These are phyloP conservation scores for Mycena polygramma DNA, from an alignment of 768 basidiomycete genomes.

Conservation along the genomic window DNA sequence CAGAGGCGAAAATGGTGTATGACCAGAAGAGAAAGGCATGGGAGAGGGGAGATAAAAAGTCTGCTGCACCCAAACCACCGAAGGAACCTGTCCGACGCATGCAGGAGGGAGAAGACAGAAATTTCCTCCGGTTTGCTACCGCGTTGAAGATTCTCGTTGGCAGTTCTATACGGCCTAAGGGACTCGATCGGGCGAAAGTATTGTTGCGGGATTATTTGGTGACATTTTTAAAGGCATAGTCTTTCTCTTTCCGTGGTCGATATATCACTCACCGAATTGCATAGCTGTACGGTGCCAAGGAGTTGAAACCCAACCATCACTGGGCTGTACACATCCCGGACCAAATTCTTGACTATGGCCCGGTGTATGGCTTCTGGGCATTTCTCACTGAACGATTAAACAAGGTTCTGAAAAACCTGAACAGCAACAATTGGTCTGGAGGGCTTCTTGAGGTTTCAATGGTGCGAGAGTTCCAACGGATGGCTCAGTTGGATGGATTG, in stretches of 20 bases:
- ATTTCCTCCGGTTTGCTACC: constrained; percentile 1
- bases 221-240: constrained; percentile 14
- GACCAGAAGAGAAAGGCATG: not conserved
- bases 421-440: constrained; percentile 43
- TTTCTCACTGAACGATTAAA: constrained; percentile 48
- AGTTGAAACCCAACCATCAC: constrained; percentile 45
- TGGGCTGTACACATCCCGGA: constrained; percentile 37
- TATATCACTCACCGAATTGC: not conserved
- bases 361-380: constrained; percentile 46
- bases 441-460: constrained; percentile 47
- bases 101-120: constrained; percentile 2
- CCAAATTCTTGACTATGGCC: constrained; percentile 41
- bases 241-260: no score
- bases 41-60: not conserved
- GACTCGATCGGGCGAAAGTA: not conserved
- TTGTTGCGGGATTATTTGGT: not conserved
- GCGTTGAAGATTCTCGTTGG: not conserved
- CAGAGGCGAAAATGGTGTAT: not conserved
- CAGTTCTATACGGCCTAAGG: not conserved
- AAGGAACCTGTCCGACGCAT: not conserved
- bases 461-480: constrained; percentile 42
- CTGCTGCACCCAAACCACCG: not conserved
- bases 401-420: constrained; percentile 44
- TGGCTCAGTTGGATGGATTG: constrained; percentile 20
- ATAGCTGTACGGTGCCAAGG: constrained; percentile 42